Base-by-base conservation (phyloP, 441 rosid species). In the Bocquillonia castaneifolia region DNA sequence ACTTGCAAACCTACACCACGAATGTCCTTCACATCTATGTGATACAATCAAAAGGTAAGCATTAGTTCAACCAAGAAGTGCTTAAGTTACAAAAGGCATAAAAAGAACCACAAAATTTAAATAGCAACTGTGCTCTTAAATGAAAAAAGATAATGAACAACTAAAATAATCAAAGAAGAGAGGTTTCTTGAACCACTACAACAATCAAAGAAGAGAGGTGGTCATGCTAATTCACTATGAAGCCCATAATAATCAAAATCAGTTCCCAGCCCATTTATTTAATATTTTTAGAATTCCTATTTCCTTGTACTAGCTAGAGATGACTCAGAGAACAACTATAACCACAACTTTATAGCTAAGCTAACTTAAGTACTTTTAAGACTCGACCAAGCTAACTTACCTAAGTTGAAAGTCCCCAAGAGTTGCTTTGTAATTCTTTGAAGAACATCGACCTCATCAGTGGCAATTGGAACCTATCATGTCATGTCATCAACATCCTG, bases 1-100 rank as follows among this genome's bases (percentile, higher is more conserved):
- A 93, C 97, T 86, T 91, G 96, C 87, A 93, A 86, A 79, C 99
- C 97, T 74, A 93, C 83, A 63, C 97, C 99, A n/a, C 96, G 89
- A 56, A 93, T 83, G 53, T 89, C 99, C 87, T 76, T 84, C 45
- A 86, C 86, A 84, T 93, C 96, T 88, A 71, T 40, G 47, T 58
- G 62, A 47, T 50, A 68, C 34, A 69, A 66, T 44, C 51, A 52
- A 59, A 74, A 64, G 32, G 47, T 67, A 36, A 73, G 63, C 29
- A 23, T 55, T 44, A 74, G 40, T 32, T 48, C 56, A 36, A 70
- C 22, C 23, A 54, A 10, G 7, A 22, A 47, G 15, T 9, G 17
- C 23, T 32, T 34, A 25, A 26, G 45, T 28, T 10, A 59, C 28
- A 20, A 12, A 64, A 42, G 8, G 12, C 50, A 71, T 0, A 6